Conservation (phyloP, 1,284 basidiomycete species). For the Caloboletus inedulis region DNA sequence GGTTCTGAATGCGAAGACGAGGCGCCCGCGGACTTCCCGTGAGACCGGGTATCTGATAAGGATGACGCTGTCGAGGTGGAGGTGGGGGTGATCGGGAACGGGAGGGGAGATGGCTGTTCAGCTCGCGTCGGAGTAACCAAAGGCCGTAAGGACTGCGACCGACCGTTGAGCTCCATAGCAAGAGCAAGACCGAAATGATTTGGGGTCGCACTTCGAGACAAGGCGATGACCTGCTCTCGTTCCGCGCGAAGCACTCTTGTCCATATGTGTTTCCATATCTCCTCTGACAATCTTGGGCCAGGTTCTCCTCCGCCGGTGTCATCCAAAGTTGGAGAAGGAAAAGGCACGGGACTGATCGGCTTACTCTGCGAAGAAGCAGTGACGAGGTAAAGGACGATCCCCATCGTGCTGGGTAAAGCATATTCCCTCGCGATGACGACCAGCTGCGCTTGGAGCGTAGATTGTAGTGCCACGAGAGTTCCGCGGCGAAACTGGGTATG, state of each 20-base stretch:
- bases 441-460: constrained; percentile 69
- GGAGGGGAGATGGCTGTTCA: constrained; percentile 33
- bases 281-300: constrained; percentile 76
- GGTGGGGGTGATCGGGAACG: constrained; percentile 48
- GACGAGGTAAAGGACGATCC: constrained; percentile 75
- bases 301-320: constrained; percentile 48
- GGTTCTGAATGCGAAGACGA: constrained; percentile 44
- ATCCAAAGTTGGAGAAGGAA: constrained; percentile 14
- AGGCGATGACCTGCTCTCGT: constrained; percentile 48
- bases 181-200: constrained; percentile 43
- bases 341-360: constrained; percentile 14
- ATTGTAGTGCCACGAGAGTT: constrained; percentile 67
- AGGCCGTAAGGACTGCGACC: constrained; percentile 43
- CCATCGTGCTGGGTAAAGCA: constrained; percentile 74
- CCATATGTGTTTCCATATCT: constrained; percentile 83
- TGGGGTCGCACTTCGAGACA: constrained; percentile 41
- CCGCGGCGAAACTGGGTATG: constrained; percentile 75
- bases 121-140: constrained; percentile 43
- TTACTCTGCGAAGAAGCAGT: constrained; percentile 36
- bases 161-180: constrained; percentile 35
- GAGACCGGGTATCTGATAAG: constrained; percentile 43
- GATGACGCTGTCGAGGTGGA: constrained; percentile 54
- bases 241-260: constrained; percentile 64
- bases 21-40: constrained; percentile 46
- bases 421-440: constrained; percentile 85